phyloP scores from a whole-genome alignment of 805 yeast species.

The Jamesozyma lodderae region DNA sequence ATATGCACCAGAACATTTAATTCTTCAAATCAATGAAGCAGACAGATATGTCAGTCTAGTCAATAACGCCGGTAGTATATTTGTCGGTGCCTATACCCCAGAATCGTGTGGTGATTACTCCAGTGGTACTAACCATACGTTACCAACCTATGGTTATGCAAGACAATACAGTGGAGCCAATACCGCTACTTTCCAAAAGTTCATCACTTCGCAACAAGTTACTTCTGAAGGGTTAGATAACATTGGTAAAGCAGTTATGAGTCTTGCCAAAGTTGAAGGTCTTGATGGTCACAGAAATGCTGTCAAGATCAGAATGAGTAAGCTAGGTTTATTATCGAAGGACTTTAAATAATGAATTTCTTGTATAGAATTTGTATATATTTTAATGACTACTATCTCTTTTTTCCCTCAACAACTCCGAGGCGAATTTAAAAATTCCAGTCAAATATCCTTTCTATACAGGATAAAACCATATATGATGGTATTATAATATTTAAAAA shows the following conservation, averaged over 20 bases:
- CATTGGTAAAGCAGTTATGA: conserved; percentile 95
- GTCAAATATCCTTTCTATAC: too few species aligned
- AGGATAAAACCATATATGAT: too few species aligned
- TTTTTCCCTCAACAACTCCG: too few species aligned
- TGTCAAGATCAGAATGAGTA: conserved; percentile 86
- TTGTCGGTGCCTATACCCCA: conserved; percentile 93
- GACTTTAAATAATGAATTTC: conserved; percentile 23
- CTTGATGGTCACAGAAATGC: conserved; percentile 96
- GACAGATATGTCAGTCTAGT: conserved; percentile 59
- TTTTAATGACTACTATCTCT: too few species aligned
- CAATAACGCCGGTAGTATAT: conserved; percentile 91
- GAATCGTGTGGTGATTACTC: conserved; percentile 99
- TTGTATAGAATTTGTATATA: too few species aligned
- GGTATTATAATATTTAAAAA: too few species aligned
- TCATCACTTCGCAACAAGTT: conserved; percentile 87
- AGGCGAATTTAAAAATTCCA: too few species aligned
- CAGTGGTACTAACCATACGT: conserved; percentile 94
- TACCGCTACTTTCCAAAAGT: conserved; percentile 91
- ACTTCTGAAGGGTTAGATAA: conserved; percentile 74
- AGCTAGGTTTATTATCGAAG: conserved; percentile 47
- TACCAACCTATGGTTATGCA: conserved; percentile 98
- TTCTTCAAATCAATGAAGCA: conserved; percentile 81
- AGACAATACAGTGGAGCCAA: conserved; percentile 96
- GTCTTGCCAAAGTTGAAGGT: conserved; percentile 92
- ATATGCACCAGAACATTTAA: conserved; percentile 97